Percentiles rank a stretch among this genome's conserved stretches.
These are phyloP conservation scores for Lentinus tigrinus DNA, from an alignment of 768 basidiomycete genomes.

Conservation along the genomic window DNA sequence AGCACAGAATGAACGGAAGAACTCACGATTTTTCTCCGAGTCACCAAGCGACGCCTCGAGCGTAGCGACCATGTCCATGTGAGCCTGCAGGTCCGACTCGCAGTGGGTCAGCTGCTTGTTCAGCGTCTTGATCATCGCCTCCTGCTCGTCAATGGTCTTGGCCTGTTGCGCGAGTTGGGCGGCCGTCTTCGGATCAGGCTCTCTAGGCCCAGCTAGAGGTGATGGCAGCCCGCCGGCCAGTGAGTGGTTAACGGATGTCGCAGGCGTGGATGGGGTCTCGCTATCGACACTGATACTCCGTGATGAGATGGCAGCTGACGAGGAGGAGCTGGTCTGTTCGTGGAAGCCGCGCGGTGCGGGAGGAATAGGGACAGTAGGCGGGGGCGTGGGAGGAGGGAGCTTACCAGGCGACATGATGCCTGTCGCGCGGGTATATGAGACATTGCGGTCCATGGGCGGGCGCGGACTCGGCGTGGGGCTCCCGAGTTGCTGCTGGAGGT, in stretches of 20 bases:
- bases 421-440: constrained; percentile 47
- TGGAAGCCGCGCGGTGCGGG: constrained; percentile 63
- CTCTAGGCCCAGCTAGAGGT: constrained; percentile 24
- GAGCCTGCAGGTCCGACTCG: constrained; percentile 86
- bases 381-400: constrained; percentile 84
- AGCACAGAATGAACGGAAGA: background rate
- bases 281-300: constrained; percentile 61
- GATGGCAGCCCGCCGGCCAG: constrained; percentile 32
- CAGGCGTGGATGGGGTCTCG: constrained; percentile 68
- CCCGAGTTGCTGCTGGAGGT: constrained; percentile 73
- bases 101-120: constrained; percentile 94
- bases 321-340: constrained; percentile 60
- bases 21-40: constrained; percentile 90
- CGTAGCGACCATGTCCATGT: constrained; percentile 85
- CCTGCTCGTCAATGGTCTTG: constrained; percentile 79
- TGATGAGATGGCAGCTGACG: constrained; percentile 48
- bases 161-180: constrained; percentile 69
- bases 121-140: constrained; percentile 88
- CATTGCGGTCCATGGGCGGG: constrained; percentile 43
- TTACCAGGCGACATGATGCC: constrained; percentile 68
- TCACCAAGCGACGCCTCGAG: constrained; percentile 86
- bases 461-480: constrained; percentile 43
- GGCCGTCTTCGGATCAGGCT: constrained; percentile 54
- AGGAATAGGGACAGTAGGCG: constrained; percentile 83
- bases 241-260: constrained; percentile 38